Percentiles rank a stretch among this genome's conserved stretches.
Evolutionary conservation across 306 rosid species (phyloP).

Genomic region (Medicago truncatula): DNA sequence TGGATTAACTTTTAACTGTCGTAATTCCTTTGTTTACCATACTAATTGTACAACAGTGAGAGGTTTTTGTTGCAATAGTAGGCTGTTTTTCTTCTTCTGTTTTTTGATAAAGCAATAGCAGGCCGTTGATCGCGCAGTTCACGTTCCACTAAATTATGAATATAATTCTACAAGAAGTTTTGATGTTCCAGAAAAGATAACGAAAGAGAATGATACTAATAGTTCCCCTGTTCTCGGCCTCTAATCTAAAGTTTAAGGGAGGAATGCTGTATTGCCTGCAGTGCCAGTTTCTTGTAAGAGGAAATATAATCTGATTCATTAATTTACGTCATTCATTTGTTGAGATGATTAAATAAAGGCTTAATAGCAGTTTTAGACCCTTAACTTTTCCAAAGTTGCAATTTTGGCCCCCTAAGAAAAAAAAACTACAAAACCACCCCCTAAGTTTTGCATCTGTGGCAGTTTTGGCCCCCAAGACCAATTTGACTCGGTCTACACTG

Average conservation of each 20-base stretch:
- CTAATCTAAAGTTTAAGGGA: background rate
- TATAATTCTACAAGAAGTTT: conserved; percentile 2
- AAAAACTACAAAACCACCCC: too few species aligned
- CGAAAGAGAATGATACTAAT: background rate
- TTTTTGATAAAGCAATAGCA: background rate
- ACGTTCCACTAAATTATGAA: conserved; percentile 18
- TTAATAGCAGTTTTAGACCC: too few species aligned
- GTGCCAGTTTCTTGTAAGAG: background rate
- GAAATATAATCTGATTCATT: background rate
- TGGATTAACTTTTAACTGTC: background rate
- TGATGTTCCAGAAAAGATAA: background rate
- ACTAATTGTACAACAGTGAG: conserved; percentile 7
- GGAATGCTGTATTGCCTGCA: too few species aligned
- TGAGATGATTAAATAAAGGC: background rate
- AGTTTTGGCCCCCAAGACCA: too few species aligned
- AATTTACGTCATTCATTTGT: background rate
- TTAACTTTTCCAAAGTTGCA: too few species aligned
- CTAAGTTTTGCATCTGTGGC: too few species aligned
- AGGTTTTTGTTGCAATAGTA: conserved; percentile 12
- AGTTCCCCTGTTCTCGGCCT: background rate
- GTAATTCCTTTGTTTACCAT: conserved; percentile 11
- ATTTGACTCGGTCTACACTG: too few species aligned
- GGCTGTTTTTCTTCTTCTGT: background rate
- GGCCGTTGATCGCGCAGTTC: background rate
- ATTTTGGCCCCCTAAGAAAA: too few species aligned